Conservation (phyloP, 495 filamentous ascomycete genomes). For the Tuber calosporum region DNA sequence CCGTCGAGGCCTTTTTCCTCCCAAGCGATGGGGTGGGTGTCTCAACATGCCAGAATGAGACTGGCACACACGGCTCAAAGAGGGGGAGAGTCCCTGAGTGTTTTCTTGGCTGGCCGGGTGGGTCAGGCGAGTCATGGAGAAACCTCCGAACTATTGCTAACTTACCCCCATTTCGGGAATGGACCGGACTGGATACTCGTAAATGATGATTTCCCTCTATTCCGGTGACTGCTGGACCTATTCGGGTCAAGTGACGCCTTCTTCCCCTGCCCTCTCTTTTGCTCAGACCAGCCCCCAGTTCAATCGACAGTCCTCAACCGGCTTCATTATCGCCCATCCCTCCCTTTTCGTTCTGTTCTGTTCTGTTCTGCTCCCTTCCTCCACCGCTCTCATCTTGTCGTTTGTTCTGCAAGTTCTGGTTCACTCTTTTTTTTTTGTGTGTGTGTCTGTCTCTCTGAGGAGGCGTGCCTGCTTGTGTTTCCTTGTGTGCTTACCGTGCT, state of each 20-base stretch:
- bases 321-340: conserved; percentile 5
- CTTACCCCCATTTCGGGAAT: not conserved
- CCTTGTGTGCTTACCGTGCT: not conserved
- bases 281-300: not conserved
- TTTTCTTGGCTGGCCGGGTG: not conserved
- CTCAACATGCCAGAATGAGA: not conserved
- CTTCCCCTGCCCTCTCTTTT: not conserved
- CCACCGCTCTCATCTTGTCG: not conserved
- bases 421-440: not conserved
- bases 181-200: not conserved
- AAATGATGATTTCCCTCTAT: not conserved
- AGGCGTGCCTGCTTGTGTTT: not conserved
- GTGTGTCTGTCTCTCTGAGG: not conserved
- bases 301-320: not conserved
- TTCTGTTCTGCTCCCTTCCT: not conserved
- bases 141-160: not conserved
- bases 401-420: not conserved
- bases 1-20: not conserved
- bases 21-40: not conserved
- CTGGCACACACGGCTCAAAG: not conserved
- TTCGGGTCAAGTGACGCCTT: not conserved
- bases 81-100: not conserved
- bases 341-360: not conserved
- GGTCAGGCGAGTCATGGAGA: conserved; percentile 1
- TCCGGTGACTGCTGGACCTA: conserved; percentile 1